These are phyloP conservation scores for Neoascochyta sp. DNA, from an alignment of 2,329 filamentous ascomycete genomes.

Conservation along the genomic window DNA sequence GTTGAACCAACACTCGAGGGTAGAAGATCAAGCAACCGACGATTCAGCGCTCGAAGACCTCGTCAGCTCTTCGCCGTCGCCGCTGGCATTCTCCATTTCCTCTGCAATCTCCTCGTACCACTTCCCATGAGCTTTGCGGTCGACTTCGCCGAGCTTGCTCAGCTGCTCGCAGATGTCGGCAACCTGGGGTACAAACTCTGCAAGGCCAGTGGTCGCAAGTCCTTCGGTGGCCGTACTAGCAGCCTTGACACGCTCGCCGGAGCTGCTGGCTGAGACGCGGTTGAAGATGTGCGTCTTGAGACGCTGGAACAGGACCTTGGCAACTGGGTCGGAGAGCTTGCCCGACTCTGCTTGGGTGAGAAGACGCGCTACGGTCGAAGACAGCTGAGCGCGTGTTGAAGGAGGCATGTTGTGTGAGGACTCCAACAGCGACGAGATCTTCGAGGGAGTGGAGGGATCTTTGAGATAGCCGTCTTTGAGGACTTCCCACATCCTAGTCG, in stretches of 20 bases:
- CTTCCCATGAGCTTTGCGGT: constrained; percentile 62
- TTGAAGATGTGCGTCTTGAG: constrained; percentile 64
- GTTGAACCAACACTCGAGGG: neutral
- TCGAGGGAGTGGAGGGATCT: constrained; percentile 47
- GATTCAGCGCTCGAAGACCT: constrained; percentile 25
- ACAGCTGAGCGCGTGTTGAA: constrained; percentile 44
- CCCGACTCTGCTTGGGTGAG: constrained; percentile 52
- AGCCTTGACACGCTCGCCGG: constrained; percentile 66
- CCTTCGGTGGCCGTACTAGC: constrained; percentile 67
- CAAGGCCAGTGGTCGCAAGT: constrained; percentile 64
- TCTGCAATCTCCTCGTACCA: constrained; percentile 69
- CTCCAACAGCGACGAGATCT: constrained; percentile 49
- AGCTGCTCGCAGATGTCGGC: constrained; percentile 67
- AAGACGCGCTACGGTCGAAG: constrained; percentile 46
- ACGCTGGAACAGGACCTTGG: constrained; percentile 65
- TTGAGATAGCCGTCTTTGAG: constrained; percentile 59
- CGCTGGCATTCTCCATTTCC: constrained; percentile 45
- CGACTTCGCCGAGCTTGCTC: constrained; percentile 61
- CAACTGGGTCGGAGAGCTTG: constrained; percentile 56
- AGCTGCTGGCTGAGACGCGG: constrained; percentile 62
- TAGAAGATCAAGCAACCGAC: constrained; percentile 8
- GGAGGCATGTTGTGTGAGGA: constrained; percentile 50
- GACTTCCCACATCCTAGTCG: constrained; percentile 65
- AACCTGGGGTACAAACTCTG: constrained; percentile 69
- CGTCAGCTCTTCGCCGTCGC: constrained; percentile 29